A percentile compares a stretch with the other conserved stretches of the same genome.
phyloP scores from a whole-genome alignment of 257 asterid species.

The Forsythia viridissima region DNA sequence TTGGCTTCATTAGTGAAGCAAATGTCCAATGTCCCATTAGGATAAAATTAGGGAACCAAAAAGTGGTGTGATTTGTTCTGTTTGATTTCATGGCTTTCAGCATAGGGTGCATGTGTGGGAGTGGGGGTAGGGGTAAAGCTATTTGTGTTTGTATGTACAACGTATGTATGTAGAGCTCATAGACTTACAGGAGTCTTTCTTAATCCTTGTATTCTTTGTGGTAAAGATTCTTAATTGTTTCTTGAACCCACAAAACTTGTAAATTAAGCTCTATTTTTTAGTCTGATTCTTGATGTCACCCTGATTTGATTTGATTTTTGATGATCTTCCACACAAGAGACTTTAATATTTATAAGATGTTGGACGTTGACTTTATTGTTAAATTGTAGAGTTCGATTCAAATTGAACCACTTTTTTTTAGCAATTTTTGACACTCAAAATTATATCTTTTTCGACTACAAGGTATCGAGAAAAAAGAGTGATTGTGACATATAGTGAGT shows the following conservation, averaged over 20 bases:
- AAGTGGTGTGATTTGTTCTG: constrained; percentile 21
- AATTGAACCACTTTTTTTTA: no score
- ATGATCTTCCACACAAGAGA: background rate
- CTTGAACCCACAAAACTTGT: background rate
- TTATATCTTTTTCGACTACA: no score
- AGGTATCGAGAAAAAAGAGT: no score
- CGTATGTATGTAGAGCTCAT: background rate
- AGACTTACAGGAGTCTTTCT: background rate
- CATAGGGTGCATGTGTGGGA: background rate
- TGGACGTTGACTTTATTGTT: background rate
- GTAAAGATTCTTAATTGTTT: background rate
- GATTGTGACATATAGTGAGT: no score
- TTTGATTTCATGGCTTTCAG: constrained; percentile 18
- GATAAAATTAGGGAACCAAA: background rate
- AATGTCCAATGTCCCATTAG: background rate
- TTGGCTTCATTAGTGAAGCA: constrained; percentile 28
- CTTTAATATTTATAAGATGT: no score
- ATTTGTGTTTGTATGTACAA: background rate
- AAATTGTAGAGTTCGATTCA: no score
- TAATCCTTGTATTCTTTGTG: constrained; percentile 1
- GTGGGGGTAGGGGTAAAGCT: background rate
- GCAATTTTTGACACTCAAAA: no score
- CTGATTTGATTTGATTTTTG: background rate
- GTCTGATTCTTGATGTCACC: background rate
- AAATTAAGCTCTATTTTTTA: background rate